Evolutionary conservation across 306 rosid genomes (phyloP), one percentile per base, ranked within the genome.

Genomic region (Bauhinia variegata): DNA sequence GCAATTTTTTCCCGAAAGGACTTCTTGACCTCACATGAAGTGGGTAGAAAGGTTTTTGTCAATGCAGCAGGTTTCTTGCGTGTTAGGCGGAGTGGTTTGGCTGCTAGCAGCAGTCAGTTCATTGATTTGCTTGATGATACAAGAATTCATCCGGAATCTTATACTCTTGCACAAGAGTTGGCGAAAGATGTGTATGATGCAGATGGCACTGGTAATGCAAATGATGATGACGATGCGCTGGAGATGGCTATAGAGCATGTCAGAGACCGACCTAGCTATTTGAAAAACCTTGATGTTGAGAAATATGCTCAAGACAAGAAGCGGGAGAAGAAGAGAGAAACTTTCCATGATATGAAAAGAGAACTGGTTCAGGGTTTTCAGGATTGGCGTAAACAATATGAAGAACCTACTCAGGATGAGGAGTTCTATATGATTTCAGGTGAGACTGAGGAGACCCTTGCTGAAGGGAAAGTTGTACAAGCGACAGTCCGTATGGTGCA

Each of bases 241-340:
- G 99, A 93, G 88, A 86, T 93, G 98, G 97, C 97, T 42, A 95
- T 95, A 72, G 99, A 95, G 83, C 95, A 90, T 47, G 99, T 90
- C 14, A 85, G 99, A 77, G 95, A 95, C 28, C 80, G 90, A 12
- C 97, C 99, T 75, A 80, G 81, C 74, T 76, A 80, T 76, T 78
- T 95, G 52, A 95, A 85, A 81, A 78, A 70, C 72, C 89, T 95
- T 79, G 89, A 80, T 31, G 93, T 90, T 34, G 92, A 86, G 79
- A 88, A 63, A 53, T 90, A 95, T 83, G 95, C 99, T 46, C 33
- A 42, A 47, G 75, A 54, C 50, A 90, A 95, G 70, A 56, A 79
- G 0, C 89, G 87, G 39, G 73, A 63, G 62, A 83, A 85, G 75
- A 95, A 95, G 74, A 90, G 74, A 57, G 83, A 82, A 62, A 90